Evolutionary conservation across 257 asterid genomes (phyloP).

Genomic region (Solanum piurae): DNA sequence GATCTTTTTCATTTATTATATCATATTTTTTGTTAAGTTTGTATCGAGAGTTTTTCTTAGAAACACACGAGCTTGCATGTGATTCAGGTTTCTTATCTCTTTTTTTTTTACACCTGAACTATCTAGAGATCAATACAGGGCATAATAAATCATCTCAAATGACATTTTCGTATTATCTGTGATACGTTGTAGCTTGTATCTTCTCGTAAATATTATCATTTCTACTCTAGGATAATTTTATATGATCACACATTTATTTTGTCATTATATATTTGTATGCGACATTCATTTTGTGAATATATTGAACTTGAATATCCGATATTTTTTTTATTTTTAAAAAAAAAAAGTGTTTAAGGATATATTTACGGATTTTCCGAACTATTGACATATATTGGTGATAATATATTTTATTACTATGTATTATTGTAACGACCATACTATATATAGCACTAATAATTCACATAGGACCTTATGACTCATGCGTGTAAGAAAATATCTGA

Average conservation of each 20-base stretch:
- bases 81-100: too few species aligned
- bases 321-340: background rate
- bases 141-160: background rate
- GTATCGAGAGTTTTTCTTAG: background rate
- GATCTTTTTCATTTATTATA: background rate
- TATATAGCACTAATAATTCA: background rate
- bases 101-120: too few species aligned
- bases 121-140: background rate
- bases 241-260: background rate
- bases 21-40: background rate
- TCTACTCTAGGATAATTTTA: background rate
- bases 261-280: background rate
- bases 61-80: too few species aligned
- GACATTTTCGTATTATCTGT: background rate
- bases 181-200: background rate
- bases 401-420: background rate
- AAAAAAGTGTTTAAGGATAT: background rate
- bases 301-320: background rate
- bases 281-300: background rate
- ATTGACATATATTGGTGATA: background rate
- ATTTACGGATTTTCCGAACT: background rate
- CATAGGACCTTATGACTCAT: background rate
- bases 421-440: background rate
- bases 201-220: background rate
- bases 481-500: background rate